A percentile compares a stretch with the other conserved stretches of the same genome.
Conservation (phyloP, 306 rosid species). For the Malus orientalis region DNA sequence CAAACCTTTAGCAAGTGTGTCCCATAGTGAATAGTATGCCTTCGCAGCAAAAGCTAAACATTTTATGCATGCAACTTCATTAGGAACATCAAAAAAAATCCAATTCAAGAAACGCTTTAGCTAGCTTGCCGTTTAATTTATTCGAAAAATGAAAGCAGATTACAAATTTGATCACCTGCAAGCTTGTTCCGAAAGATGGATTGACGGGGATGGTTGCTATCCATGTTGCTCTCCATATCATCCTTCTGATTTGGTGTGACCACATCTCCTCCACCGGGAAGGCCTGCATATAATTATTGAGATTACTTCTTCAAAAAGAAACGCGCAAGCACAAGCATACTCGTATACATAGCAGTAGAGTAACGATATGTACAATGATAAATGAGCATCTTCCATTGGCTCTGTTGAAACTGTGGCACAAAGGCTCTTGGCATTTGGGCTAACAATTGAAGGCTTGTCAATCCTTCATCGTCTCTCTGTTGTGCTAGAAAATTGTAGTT, state of each 20-base stretch:
- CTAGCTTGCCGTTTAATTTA: not conserved
- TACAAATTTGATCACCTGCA: not conserved
- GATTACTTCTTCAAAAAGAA: too few relatives aligned
- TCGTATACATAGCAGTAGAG: too few relatives aligned
- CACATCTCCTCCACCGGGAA: not conserved
- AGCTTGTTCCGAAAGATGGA: not conserved
- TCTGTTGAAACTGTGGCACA: not conserved
- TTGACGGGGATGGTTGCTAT: not conserved
- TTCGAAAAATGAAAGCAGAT: not conserved
- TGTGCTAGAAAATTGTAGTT: not conserved
- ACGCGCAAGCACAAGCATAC: not conserved
- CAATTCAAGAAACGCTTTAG: not conserved
- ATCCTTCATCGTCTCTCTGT: not conserved
- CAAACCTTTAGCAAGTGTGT: not conserved
- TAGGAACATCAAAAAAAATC: not conserved
- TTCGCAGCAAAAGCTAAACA: not conserved
- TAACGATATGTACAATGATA: not conserved
- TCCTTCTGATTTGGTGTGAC: not conserved
- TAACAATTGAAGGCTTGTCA: conserved; percentile 8
- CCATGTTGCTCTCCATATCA: not conserved
- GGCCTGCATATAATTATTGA: not conserved
- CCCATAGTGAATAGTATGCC: not conserved
- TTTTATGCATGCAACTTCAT: not conserved
- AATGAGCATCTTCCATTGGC: not conserved
- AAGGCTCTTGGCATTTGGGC: conserved; percentile 20